A percentile compares a stretch with the other conserved stretches of the same genome.
Evolutionary conservation across 305 asterid genomes (phyloP).

Genomic region (Striga hermonthica): DNA sequence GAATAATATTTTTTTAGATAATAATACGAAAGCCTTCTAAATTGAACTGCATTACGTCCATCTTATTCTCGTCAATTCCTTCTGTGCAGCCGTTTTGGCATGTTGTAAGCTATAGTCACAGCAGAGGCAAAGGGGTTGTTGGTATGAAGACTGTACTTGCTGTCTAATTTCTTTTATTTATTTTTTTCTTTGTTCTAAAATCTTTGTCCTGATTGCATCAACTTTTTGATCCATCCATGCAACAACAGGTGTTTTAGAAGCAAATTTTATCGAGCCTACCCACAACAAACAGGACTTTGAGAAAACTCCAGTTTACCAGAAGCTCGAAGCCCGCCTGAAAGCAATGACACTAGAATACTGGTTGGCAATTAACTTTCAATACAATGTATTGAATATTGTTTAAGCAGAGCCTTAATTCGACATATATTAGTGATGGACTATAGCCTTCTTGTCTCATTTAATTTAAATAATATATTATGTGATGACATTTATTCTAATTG

Average conservation of each 20-base stretch:
- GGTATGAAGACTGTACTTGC: constrained; percentile 56
- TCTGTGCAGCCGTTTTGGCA: constrained; percentile 91
- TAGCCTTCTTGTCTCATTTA: too few relatives aligned
- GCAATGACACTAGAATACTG: constrained; percentile 64
- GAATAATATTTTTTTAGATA: background rate
- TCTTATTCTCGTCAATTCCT: background rate
- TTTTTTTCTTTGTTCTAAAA: constrained; percentile 14
- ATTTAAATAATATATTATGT: too few relatives aligned
- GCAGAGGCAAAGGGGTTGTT: constrained; percentile 94
- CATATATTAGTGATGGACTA: too few relatives aligned
- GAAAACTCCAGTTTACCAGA: constrained; percentile 60
- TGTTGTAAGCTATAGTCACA: constrained; percentile 48
- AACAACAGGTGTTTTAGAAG: constrained; percentile 56
- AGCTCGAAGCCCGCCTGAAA: constrained; percentile 60
- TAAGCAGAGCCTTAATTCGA: background rate
- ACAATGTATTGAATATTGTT: constrained; percentile 15
- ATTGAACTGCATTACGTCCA: too few relatives aligned
- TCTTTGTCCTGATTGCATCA: constrained; percentile 25
- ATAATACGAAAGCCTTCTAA: too few relatives aligned
- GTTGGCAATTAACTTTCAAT: constrained; percentile 36
- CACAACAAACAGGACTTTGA: constrained; percentile 76
- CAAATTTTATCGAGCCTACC: constrained; percentile 57
- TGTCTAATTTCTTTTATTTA: background rate
- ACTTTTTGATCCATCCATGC: constrained; percentile 25
- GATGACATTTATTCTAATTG: constrained; percentile 27